Evolutionary conservation across 352 stramenopile genomes (phyloP).

Genomic region (Thalassiosira pacifica): DNA sequence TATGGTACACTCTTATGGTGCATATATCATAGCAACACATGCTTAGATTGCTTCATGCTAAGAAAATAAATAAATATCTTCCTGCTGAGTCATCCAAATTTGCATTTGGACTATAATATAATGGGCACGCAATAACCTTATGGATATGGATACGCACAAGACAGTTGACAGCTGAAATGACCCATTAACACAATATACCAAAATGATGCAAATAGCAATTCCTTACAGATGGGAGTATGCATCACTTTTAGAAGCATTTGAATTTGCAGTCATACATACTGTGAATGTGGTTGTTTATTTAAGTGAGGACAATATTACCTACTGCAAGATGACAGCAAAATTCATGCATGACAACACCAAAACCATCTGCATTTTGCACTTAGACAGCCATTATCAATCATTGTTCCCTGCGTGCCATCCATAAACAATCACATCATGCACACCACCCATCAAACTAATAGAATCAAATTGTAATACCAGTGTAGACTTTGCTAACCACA

Average conservation of each 20-base stretch:
- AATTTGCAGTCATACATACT: neutral
- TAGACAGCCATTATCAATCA: neutral
- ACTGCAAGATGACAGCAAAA: neutral
- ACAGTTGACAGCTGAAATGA: neutral
- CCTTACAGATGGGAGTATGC: neutral
- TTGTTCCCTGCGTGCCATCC: neutral
- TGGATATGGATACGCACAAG: neutral
- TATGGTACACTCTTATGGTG: neutral
- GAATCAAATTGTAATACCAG: too few species aligned
- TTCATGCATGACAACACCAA: neutral
- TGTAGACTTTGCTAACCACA: too few species aligned
- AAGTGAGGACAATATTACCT: neutral
- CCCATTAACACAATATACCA: neutral
- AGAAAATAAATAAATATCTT: neutral
- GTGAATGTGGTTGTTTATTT: neutral
- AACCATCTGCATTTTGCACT: neutral
- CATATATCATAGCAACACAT: neutral
- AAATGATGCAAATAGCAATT: neutral
- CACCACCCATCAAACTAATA: neutral
- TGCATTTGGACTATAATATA: neutral
- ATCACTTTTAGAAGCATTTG: neutral
- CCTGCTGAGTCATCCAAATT: neutral
- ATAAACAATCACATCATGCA: neutral
- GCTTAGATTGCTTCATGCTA: neutral
- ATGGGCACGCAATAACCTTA: neutral